Evolutionary conservation across 148 eudicot species (phyloP), one percentile per base, ranked within the genome.

Genomic region (Beta vulgaris): DNA sequence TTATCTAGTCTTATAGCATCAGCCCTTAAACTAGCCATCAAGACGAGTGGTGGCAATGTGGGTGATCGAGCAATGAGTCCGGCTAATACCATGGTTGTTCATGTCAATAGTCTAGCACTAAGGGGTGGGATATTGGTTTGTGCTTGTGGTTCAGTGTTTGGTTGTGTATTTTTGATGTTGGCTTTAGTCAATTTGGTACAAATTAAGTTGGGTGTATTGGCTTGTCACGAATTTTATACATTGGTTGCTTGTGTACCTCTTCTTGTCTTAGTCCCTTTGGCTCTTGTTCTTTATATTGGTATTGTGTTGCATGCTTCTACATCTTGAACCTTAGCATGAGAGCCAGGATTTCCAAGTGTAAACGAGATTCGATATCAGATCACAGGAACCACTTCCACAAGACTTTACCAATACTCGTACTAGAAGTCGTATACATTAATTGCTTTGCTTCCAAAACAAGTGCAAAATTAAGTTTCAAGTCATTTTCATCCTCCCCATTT

Each of bases 231-330:
- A 53, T 64, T 69, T 29, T 80, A 75, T 62, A 75, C 82, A 0
- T 40, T 62, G 71, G 82, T 74, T 2, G 78, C 82, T 74, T 74
- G 82, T 70, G 31, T 74, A 9, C 82, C 82, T 31, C 78, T 79
- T 69, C 34, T 79, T 31, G 74, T 79, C 55, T 69, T 79, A 69
- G 74, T 79, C 43, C 82, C 82, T 53, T 48, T 60, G 65, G 82
- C 70, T 60, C 82, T 78, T 67, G 28, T 57, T 43, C 71, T 73
- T 35, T 78, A 78, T 25, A 75, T 78, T 57, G 63, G 81, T 58
- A 67, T 78, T 29, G 81, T 78, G 44, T 58, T 79, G 67, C 82
- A 79, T 55, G 82, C 82, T 59, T 79, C 72, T 68, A 68, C 82
- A 26, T 67, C 82, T 44, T 73, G 48, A n/a, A n/a, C n/a, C n/a